Evolutionary conservation across 805 yeast genomes (phyloP).

Genomic region (Yarrowia hollandica): DNA sequence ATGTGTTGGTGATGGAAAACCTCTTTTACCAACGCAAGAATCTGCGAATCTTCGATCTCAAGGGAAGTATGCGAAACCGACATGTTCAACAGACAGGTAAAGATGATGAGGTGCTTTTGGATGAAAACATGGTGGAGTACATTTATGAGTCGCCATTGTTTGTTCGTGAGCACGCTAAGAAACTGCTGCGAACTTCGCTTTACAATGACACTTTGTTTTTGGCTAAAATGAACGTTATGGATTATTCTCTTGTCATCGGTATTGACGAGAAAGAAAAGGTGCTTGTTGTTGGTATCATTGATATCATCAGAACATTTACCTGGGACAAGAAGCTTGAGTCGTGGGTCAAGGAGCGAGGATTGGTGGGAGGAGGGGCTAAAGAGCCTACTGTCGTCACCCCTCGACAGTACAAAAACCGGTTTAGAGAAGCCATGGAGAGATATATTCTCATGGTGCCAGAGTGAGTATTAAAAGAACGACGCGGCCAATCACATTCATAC

Average conservation of each 20-base stretch:
- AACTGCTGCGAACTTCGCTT: slow-evolving; percentile 77
- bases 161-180: slow-evolving; percentile 88
- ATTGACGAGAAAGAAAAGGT: slow-evolving; percentile 64
- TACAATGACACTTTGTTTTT: slow-evolving; percentile 94
- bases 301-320: slow-evolving; percentile 91
- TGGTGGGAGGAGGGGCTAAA: slow-evolving; percentile 81
- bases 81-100: slow-evolving; percentile 96
- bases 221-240: slow-evolving; percentile 98
- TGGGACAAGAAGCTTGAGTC: slow-evolving; percentile 98
- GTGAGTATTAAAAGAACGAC: slow-evolving; percentile 26
- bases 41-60: slow-evolving; percentile 85
- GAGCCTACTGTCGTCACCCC: slow-evolving; percentile 98
- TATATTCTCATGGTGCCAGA: slow-evolving; percentile 95
- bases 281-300: slow-evolving; percentile 88
- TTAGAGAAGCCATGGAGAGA: slow-evolving; percentile 96
- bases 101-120: slow-evolving; percentile 89
- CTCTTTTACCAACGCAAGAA: slow-evolving; percentile 81
- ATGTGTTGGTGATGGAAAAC: slow-evolving; percentile 93
- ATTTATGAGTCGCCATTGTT: slow-evolving; percentile 94
- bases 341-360: slow-evolving; percentile 95
- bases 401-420: slow-evolving; percentile 87
- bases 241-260: slow-evolving; percentile 91
- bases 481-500: neutral
- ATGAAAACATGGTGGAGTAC: slow-evolving; percentile 97
- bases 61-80: slow-evolving; percentile 96